Base-by-base conservation (phyloP, 1,284 basidiomycete genomes). In the Malassezia furfur region DNA sequence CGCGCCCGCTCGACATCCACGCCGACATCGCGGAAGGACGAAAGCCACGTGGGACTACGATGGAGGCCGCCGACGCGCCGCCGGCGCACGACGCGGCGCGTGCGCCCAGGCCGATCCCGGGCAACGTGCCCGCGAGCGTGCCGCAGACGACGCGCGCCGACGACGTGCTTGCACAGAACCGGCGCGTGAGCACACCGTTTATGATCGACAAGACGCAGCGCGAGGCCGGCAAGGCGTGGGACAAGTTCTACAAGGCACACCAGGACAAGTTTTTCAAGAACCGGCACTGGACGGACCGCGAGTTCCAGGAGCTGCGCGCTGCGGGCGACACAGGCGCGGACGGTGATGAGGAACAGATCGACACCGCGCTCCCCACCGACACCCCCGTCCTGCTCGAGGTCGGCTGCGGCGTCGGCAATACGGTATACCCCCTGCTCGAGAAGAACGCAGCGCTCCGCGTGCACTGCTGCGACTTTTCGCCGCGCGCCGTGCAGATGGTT, bases 261-360 rank as follows among this genome's bases (percentile, higher is more conserved):
- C 59, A 62, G 43, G 67, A 65, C 48, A 60, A 58, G 14, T 77
- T 77, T 53, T 77, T 76, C 66, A 76, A 76, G 50, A 67, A 76
- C 38, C 64, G 76, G 3, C 71, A 77, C 49, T 77, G 76, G 76
- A 75, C 70, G 0, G 53, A 60, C n/a, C 54, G 64, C 1, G 75
- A 76, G 49, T 76, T 74, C 49, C 57, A 49, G 51, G 45, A 46
- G 37, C 15, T 39, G 51, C 46, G 60, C 11, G 35, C 52, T 12
- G 30, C 8, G 14, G 15, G 32, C 25, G 19, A 14, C 19, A 19
- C 14, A 1, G 17, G 5, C 32, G 43, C 25, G 14, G 15, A 15
- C 3, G 55, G 50, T 37, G 40, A 36, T 2, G 61, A 62, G 1
- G 59, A 66, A 15, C 56, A 52, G 36, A 12, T 57, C 17, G 62